Conservation (phyloP, 768 basidiomycete species). For the Lyophyllum decastes region DNA sequence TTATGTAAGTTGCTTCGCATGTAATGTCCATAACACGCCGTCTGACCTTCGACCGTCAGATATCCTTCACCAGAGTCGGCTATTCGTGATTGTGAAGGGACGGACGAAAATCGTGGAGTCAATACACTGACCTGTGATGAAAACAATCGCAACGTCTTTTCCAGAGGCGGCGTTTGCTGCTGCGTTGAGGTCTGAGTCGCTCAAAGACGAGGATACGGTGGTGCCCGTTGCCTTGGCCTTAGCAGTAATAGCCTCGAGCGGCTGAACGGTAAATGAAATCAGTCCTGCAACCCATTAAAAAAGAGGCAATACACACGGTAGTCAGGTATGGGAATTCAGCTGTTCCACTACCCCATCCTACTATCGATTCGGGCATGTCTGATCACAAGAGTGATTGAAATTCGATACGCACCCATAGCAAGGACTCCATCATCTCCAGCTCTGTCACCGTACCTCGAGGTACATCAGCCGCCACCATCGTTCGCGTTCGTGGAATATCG, state of each 20-base stretch:
- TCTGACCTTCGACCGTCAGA: constrained; percentile 42
- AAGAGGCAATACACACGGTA: constrained; percentile 29
- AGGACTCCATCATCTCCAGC: constrained; percentile 60
- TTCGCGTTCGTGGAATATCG: background rate
- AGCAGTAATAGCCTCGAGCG: constrained; percentile 45
- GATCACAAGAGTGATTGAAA: constrained; percentile 13
- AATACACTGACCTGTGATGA: constrained; percentile 41
- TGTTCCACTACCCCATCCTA: constrained; percentile 54
- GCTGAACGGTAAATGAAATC: constrained; percentile 24
- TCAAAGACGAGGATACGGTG: constrained; percentile 45
- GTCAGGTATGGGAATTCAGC: constrained; percentile 54
- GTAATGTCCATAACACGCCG: background rate
- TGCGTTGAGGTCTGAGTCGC: constrained; percentile 48
- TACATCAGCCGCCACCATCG: background rate
- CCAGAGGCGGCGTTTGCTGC: constrained; percentile 44
- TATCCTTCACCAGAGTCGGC: constrained; percentile 47
- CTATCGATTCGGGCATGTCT: background rate
- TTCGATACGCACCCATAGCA: constrained; percentile 54
- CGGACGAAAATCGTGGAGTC: background rate
- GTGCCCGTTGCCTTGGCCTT: constrained; percentile 39
- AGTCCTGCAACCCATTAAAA: background rate
- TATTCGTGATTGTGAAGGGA: constrained; percentile 9
- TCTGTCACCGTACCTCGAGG: constrained; percentile 45
- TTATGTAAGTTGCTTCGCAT: no score
- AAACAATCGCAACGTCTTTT: constrained; percentile 53